These are phyloP conservation scores for Talaromyces marneffei DNA, from an alignment of 2,329 filamentous ascomycete species.

Conservation along the genomic window DNA sequence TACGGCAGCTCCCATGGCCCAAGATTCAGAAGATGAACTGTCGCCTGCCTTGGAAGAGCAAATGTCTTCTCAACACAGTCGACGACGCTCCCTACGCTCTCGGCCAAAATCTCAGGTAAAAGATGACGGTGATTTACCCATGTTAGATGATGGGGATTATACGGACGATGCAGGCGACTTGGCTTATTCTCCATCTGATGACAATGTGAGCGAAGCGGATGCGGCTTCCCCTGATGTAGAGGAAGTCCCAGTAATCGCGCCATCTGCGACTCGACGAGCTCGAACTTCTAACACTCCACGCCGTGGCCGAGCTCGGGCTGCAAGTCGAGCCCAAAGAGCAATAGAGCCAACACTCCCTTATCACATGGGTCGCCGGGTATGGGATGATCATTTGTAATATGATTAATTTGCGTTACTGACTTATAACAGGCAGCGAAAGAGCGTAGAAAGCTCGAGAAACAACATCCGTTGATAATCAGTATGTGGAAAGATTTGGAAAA, in stretches of 20 bases:
- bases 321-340: background rate
- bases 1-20: conserved; percentile 17
- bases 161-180: conserved; percentile 19
- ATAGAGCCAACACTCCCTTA: conserved; percentile 11
- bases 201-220: conserved; percentile 7
- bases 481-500: conserved; percentile 79
- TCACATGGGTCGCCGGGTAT: conserved; percentile 27
- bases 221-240: background rate
- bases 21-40: conserved; percentile 20
- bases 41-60: background rate
- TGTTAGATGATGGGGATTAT: conserved; percentile 15
- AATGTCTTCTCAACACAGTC: background rate
- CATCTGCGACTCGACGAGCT: background rate
- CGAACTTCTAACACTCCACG: background rate
- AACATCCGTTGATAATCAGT: conserved; percentile 71
- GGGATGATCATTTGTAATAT: conserved; percentile 16
- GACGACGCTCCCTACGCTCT: conserved; percentile 5
- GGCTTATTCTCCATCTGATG: conserved; percentile 17
- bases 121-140: conserved; percentile 16
- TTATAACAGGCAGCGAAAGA: conserved; percentile 45
- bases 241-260: background rate
- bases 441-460: conserved; percentile 62
- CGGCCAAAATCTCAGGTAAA: background rate
- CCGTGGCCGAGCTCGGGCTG: background rate
- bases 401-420: conserved; percentile 25